A percentile compares a stretch with the other conserved stretches of the same genome.
Evolutionary conservation across 1,139 yeast genomes (phyloP).

Genomic region (Debaryomyces udenii): DNA sequence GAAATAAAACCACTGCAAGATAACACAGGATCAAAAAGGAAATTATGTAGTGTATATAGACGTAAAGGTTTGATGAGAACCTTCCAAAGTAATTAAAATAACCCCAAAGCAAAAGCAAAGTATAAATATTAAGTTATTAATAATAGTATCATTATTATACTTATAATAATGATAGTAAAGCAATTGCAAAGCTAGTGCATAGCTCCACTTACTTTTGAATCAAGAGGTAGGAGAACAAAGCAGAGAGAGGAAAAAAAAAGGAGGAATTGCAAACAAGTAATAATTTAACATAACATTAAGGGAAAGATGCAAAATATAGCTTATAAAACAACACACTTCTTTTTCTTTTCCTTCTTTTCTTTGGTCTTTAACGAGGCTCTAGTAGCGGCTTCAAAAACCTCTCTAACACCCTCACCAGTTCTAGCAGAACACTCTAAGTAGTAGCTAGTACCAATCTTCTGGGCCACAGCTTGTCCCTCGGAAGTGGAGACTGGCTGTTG

Average conservation of each 20-base stretch:
- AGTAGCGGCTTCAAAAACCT: constrained; percentile 90
- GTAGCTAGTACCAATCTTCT: constrained; percentile 81
- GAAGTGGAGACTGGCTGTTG: constrained; percentile 73
- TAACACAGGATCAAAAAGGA: constrained; percentile 5
- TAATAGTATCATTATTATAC: background rate
- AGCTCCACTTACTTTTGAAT: constrained; percentile 5
- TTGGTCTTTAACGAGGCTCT: constrained; percentile 77
- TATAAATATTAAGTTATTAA: constrained; percentile 8
- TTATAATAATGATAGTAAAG: constrained; percentile 2
- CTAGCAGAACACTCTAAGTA: constrained; percentile 94
- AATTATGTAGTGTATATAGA: constrained; percentile 7
- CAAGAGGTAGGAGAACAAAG: background rate
- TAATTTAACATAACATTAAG: constrained; percentile 7
- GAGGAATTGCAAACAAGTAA: constrained; percentile 3
- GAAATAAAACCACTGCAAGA: constrained; percentile 10
- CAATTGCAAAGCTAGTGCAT: background rate
- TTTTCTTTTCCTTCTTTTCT: constrained; percentile 58
- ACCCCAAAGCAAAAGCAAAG: constrained; percentile 44
- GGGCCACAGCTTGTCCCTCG: constrained; percentile 86
- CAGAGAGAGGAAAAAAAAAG: background rate
- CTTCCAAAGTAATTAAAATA: constrained; percentile 65
- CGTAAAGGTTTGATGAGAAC: constrained; percentile 25
- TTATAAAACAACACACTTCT: constrained; percentile 63
- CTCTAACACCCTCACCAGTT: constrained; percentile 88
- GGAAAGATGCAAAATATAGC: constrained; percentile 7